Conservation (phyloP, 192 early-diverging fungal genomes). For the Thamnidium elegans region DNA sequence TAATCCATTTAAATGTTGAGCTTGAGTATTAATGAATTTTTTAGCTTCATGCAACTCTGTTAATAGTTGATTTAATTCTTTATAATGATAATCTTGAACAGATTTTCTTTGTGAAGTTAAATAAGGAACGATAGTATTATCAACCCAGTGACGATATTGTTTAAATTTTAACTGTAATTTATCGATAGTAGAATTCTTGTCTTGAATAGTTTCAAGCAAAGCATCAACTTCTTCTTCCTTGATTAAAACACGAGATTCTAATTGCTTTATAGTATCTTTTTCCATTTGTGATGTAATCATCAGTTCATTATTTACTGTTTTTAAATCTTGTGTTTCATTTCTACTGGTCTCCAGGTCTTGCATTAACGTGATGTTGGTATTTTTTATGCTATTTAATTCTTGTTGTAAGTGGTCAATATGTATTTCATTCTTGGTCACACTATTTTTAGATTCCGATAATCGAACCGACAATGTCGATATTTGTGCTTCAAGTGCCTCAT, state of each 20-base stretch:
- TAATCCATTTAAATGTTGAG: constrained; percentile 13
- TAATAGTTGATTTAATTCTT: background rate
- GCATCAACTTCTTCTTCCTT: background rate
- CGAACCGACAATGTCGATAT: background rate
- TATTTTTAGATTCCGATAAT: background rate
- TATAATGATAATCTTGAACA: background rate
- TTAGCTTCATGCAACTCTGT: constrained; percentile 20
- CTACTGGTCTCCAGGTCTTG: constrained; percentile 3
- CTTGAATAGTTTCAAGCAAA: background rate
- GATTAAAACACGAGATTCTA: background rate
- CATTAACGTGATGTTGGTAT: background rate
- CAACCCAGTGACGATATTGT: background rate
- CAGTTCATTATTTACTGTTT: background rate
- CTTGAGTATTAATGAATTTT: constrained; percentile 23
- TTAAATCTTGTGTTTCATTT: background rate
- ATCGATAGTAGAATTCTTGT: background rate
- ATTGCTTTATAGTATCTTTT: background rate
- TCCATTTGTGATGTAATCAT: background rate
- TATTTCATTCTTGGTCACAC: background rate
- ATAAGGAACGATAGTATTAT: too few relatives aligned
- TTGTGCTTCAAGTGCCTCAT: background rate
- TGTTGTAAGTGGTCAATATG: background rate
- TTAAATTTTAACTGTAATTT: constrained; percentile 8
- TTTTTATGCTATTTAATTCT: background rate
- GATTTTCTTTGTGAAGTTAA: background rate